Evolutionary conservation across 192 early-diverging fungal genomes (phyloP).

Genomic region (Gryganskiella cystojenkinii): DNA sequence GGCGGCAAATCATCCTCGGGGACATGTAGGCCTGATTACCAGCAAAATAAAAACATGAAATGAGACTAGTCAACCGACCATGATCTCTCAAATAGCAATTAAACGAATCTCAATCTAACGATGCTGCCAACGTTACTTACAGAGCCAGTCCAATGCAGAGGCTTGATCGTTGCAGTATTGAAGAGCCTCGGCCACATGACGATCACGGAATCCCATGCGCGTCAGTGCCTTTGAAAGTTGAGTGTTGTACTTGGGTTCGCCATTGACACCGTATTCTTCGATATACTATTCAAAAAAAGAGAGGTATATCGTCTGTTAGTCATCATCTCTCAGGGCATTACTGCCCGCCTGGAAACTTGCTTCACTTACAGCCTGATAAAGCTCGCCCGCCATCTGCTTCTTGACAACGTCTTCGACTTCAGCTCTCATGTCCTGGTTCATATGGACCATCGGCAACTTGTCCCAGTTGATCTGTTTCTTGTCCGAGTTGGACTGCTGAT

Average conservation of each 20-base stretch:
- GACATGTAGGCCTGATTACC: constrained; percentile 77
- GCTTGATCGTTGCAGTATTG: constrained; percentile 59
- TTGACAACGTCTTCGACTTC: constrained; percentile 76
- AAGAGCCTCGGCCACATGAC: constrained; percentile 82
- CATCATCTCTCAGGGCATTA: not conserved
- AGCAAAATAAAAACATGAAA: not conserved
- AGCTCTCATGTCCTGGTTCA: constrained; percentile 69
- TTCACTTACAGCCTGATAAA: constrained; percentile 38
- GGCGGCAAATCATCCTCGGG: constrained; percentile 84
- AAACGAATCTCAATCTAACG: not conserved
- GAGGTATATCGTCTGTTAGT: not conserved
- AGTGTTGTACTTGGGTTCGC: constrained; percentile 47
- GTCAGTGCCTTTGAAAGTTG: constrained; percentile 51
- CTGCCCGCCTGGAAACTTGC: not conserved
- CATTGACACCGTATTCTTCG: constrained; percentile 44
- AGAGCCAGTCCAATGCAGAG: constrained; percentile 85
- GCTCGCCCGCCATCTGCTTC: constrained; percentile 51
- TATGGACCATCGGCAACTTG: constrained; percentile 72
- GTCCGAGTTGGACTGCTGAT: constrained; percentile 39
- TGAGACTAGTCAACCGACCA: not conserved
- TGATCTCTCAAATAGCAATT: not conserved
- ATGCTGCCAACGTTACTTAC: constrained; percentile 44
- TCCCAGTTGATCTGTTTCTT: constrained; percentile 65
- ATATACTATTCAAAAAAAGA: constrained; percentile 19
- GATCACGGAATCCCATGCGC: constrained; percentile 74